Evolutionary conservation across 2,329 filamentous ascomycete genomes (phyloP), one percentile per base, ranked within the genome.

Genomic region (Talaromyces verruculosus): DNA sequence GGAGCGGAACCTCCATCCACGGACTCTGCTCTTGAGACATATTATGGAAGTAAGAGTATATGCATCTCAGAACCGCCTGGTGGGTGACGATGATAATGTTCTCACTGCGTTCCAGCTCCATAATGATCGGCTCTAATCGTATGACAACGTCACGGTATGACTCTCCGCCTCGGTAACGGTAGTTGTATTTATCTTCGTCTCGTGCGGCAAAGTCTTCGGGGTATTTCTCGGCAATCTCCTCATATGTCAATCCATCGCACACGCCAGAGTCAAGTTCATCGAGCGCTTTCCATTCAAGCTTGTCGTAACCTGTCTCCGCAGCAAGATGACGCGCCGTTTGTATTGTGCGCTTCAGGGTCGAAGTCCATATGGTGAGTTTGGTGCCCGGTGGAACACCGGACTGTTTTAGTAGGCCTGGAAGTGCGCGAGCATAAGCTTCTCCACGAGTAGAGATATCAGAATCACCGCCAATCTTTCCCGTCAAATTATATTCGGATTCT

Each of bases 181-280:
- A 99, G 82, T 99, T 98, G 87, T 98, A 98, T 80, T 99, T 99
- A 84, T 99, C 95, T 71, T 97, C 92, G 78, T 99, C 95, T 68
- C 95, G 92, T 39, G 94, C 93, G 60, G 89, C 88, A 81, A 99
- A 99, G 81, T 99, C 95, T 71, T 97, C 93, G 0, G 95, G 95
- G 76, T 92, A 98, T 64, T 86, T 83, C 73, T 96, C 88, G 73
- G 95, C 92, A 75, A 99, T 98, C 76, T 99, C 91, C 74, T 92
- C 91, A 77, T 97, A 97, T 1, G 95, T 99, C 77, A 98, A 88
- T 64, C 94, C 93, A 73, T 99, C 95, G 80, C 95, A 99, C 58
- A 98, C 92, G 61, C 95, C 95, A 1, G 92, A 93, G 78, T 99
- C 95, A 43, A 99, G 89, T 81, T 99, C 95, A 75, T 99, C 95